phyloP scores from a whole-genome alignment of 2,329 filamentous ascomycete species.

The Monosporascus sp. region DNA sequence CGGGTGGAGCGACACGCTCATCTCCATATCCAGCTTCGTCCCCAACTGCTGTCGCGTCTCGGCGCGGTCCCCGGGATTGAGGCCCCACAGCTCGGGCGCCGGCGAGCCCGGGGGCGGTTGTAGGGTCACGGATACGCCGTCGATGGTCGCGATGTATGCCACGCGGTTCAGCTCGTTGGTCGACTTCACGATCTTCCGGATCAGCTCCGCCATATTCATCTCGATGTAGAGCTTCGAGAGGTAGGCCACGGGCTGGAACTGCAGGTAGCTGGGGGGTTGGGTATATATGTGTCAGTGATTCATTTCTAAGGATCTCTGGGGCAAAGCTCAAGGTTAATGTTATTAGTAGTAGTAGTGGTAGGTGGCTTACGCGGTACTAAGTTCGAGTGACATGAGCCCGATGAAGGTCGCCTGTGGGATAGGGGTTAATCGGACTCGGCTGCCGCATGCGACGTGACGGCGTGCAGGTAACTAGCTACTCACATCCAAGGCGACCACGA shows the following conservation, averaged over 20 bases:
- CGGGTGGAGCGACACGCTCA: not conserved
- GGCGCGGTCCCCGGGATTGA: not conserved
- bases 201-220: constrained; percentile 46
- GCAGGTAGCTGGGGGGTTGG: constrained; percentile 30
- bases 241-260: constrained; percentile 32
- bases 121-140: not conserved
- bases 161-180: not conserved
- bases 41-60: not conserved
- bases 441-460: no score
- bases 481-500: constrained; percentile 40
- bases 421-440: no score
- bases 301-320: not conserved
- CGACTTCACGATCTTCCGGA: constrained; percentile 30
- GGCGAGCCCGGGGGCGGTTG: not conserved
- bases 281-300: no score
- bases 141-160: not conserved
- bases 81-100: not conserved
- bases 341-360: no score
- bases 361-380: constrained; percentile 33
- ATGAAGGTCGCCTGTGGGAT: constrained; percentile 28
- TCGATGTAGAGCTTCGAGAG: constrained; percentile 38
- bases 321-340: no score
- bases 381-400: constrained; percentile 38
- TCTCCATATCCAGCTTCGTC: not conserved
- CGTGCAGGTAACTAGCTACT: constrained; percentile 1